Evolutionary conservation across 805 yeast species (phyloP).

Genomic region (Saccharomycopsis sp.): DNA sequence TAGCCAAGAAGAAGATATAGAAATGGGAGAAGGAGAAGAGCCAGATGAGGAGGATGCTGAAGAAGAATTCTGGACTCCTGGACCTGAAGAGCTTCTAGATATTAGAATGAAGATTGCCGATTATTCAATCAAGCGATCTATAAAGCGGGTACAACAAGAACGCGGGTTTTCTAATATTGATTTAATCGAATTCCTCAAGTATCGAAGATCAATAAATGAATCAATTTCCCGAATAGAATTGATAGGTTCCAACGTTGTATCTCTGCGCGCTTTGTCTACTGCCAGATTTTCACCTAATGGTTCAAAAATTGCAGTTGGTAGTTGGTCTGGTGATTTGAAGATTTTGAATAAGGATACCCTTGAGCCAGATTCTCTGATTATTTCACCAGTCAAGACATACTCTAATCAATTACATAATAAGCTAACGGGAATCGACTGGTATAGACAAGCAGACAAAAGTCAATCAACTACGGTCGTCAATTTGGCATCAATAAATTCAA

Average conservation of each 20-base stretch:
- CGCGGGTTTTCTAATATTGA: constrained; percentile 27
- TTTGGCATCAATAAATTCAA: constrained; percentile 38
- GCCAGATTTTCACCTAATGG: constrained; percentile 40
- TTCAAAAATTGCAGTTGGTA: constrained; percentile 50
- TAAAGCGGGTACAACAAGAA: constrained; percentile 29
- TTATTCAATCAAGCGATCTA: constrained; percentile 45
- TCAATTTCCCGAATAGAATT: constrained; percentile 35
- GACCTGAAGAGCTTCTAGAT: constrained; percentile 43
- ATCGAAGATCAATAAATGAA: constrained; percentile 38
- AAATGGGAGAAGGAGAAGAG: constrained; percentile 11
- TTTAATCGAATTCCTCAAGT: constrained; percentile 36
- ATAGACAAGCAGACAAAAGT: constrained; percentile 26
- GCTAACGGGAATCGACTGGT: constrained; percentile 67
- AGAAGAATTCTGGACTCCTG: constrained; percentile 85
- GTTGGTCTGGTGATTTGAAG: constrained; percentile 76
- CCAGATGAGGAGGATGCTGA: constrained; percentile 47
- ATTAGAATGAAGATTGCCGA: constrained; percentile 47
- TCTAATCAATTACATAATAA: constrained; percentile 55
- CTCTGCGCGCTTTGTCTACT: constrained; percentile 61
- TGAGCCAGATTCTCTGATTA: constrained; percentile 24
- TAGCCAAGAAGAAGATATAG: constrained; percentile 21
- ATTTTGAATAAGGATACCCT: constrained; percentile 39
- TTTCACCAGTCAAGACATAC: constrained; percentile 21
- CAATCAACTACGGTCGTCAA: constrained; percentile 21
- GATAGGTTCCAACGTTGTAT: constrained; percentile 63